Evolutionary conservation across 306 rosid genomes (phyloP), one percentile per base, ranked within the genome.

Genomic region (Quercus ilex): DNA sequence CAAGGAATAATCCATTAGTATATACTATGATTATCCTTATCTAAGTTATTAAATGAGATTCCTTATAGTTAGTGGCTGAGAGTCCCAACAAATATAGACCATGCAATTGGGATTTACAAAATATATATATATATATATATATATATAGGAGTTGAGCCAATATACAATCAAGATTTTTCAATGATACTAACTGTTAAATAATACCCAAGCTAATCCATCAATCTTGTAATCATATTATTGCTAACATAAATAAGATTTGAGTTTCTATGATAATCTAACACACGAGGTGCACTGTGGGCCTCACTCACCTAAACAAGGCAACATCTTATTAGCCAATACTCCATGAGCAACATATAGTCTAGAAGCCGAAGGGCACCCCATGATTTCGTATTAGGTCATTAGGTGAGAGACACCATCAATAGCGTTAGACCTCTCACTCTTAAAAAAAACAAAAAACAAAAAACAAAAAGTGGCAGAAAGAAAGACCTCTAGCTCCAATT

Each of bases 31-130:
- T 4, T 7, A 6, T 33, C 25, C 51, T 67, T n/a, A 31, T n/a
- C 15, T 35, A 18, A 33, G 25, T 68, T 4, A 12, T 31, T 33
- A 30, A 35, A n/a, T 12, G 3, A 67, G 72, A 33, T 67, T 67
- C 72, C 72, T 11, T 35, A 10, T 35, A 46, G 26, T 8, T 60
- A 68, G 82, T 81, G 84, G 87, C 21, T n/a, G 74, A 82, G 77
- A 80, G 35, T 74, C 73, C 71, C 62, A 14, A 77, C 49, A 17
- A 11, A 46, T 46, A 46, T 46, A 12, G 15, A 46, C 72, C 76
- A 75, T 79, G 78, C 26, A 68, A 77, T 64, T 52, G 41, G 58
- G 80, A 64, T 57, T 79, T 64, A 11, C 33, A 46, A 3, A 30
- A n/a, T n/a, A n/a, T n/a, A n/a, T 23, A 25, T 25, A 25, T 25